Evolutionary conservation across 371 early-diverging fungal genomes (phyloP), one percentile per base, ranked within the genome.

Genomic region (Chytridium lagenaria): DNA sequence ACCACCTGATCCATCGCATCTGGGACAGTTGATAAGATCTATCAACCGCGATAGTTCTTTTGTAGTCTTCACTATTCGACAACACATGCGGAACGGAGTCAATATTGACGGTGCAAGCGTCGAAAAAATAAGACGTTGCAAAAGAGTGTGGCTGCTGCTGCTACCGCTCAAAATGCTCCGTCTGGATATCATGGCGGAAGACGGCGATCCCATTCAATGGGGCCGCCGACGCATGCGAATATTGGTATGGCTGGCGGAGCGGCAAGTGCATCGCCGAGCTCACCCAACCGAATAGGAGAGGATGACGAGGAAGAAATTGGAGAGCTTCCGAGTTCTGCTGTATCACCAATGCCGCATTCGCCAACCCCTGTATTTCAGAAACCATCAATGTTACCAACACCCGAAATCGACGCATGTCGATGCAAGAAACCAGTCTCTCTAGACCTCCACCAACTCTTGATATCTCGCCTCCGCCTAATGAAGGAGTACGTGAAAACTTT

Each of bases 11-110:
- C 71, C 75, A 28, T 68, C 59, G 0, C 63, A 72, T 30, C 63
- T 79, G 28, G 72, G 72, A 1, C 81, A 82, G 65, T 73, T 82
- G 37, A 83, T 83, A 59, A 57, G 70, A 7, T 72, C 81, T 38
- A 84, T 84, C 52, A 77, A 59, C 23, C 66, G 75, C 44, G 87
- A 80, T 31, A 71, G 76, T 66, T 68, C 73, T 0, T 78, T 68
- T 61, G 77, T 81, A 0, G 73, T 74, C 12, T 87, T 80, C 68
- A 81, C 82, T n/a, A 83, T 84, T 57, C 78, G 83, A 5, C 69
- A 70, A 23, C 82, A 84, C 67, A 66, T 68, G 38, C 63, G 77
- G 3, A 75, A 76, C 51, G 79, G 77, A 16, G 44, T 37, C 22
- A 78, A 69, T 55, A 71, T 76, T 19, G 69, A 71, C 31, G 78